Conservation (phyloP, 2,329 filamentous ascomycete genomes). For the Monosporascus sp. region DNA sequence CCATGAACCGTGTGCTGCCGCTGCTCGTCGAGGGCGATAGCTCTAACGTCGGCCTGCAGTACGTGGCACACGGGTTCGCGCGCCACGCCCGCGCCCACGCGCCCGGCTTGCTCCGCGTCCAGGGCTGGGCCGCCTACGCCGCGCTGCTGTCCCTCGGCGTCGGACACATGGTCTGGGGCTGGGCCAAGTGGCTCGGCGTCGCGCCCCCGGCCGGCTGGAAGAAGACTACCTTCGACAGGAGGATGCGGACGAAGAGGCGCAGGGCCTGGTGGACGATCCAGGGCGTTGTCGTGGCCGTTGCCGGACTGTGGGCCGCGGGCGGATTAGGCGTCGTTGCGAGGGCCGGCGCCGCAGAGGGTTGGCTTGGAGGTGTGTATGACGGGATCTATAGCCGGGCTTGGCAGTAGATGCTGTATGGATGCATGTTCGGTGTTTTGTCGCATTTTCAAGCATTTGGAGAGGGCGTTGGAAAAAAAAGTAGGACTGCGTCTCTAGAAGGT, state of each 20-base stretch:
- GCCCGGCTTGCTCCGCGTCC: slow-evolving; percentile 28
- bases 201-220: slow-evolving; percentile 52
- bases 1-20: slow-evolving; percentile 72
- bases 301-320: slow-evolving; percentile 74
- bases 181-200: slow-evolving; percentile 72
- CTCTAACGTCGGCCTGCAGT: slow-evolving; percentile 78
- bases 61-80: slow-evolving; percentile 80
- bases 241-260: slow-evolving; percentile 49
- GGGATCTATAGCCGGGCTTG: slow-evolving; percentile 47
- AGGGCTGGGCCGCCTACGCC: slow-evolving; percentile 65
- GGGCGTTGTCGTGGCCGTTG: slow-evolving; percentile 50
- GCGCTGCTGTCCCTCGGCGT: slow-evolving; percentile 62
- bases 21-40: slow-evolving; percentile 74
- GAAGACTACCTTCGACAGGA: slow-evolving; percentile 44
- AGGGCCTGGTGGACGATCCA: slow-evolving; percentile 70
- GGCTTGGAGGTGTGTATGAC: slow-evolving; percentile 78
- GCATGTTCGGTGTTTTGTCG: neutral
- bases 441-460: neutral
- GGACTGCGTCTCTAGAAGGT: too few relatives aligned
- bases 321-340: slow-evolving; percentile 72
- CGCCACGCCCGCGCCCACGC: slow-evolving; percentile 42
- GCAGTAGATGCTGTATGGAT: neutral
- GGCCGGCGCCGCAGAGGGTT: slow-evolving; percentile 65
- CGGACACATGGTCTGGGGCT: slow-evolving; percentile 79
- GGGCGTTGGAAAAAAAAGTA: too few relatives aligned